Evolutionary conservation across 768 basidiomycete genomes (phyloP).

Genomic region (Exsudoporus frostii): DNA sequence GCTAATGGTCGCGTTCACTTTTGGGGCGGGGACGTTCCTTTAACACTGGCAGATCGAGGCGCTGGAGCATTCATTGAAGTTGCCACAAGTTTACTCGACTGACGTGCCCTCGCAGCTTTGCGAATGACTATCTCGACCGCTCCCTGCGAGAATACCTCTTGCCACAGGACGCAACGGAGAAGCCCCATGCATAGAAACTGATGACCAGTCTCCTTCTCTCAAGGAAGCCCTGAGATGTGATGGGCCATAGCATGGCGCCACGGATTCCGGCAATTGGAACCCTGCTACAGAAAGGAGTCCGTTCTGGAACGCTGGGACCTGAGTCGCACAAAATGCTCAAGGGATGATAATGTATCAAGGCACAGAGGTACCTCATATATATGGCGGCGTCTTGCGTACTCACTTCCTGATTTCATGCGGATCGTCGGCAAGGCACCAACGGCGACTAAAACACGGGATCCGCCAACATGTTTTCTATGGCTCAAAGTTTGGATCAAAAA

Average conservation of each 20-base stretch:
- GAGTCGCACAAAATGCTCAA: not conserved
- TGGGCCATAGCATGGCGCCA: not conserved
- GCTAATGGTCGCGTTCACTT: not conserved
- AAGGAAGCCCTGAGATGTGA: not conserved
- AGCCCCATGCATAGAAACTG: not conserved
- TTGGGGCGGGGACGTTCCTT: not conserved
- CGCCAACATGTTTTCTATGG: not conserved
- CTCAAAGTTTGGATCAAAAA: not conserved
- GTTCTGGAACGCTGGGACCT: not conserved
- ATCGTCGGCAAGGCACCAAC: conserved; percentile 1
- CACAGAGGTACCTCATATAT: not conserved
- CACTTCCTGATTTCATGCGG: conserved; percentile 8
- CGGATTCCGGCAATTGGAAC: not conserved
- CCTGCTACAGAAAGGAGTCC: not conserved
- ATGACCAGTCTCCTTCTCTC: not conserved
- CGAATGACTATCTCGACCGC: not conserved
- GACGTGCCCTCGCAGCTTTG: not conserved
- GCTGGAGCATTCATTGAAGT: not conserved
- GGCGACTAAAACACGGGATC: not conserved
- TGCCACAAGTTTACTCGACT: not conserved
- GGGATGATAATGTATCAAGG: not conserved
- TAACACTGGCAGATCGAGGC: not conserved
- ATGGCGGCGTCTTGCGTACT: not conserved
- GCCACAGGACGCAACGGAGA: not conserved
- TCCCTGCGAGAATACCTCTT: not conserved